These are phyloP conservation scores for Microbotryomycetes sp. DNA, from an alignment of 1,284 basidiomycete genomes.

Conservation along the genomic window DNA sequence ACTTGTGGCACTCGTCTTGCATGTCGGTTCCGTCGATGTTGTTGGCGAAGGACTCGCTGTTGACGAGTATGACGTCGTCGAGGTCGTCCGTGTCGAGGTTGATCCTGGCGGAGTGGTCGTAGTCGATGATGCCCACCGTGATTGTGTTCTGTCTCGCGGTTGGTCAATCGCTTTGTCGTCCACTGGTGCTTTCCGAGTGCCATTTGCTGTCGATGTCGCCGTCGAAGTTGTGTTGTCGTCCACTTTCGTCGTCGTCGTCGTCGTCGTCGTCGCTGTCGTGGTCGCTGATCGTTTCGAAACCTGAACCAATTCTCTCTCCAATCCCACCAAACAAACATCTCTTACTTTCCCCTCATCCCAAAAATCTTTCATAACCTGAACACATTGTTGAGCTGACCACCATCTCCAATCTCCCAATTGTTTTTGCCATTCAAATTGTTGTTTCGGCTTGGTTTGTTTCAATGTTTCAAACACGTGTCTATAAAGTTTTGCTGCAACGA, in stretches of 20 bases:
- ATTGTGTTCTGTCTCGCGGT: neutral
- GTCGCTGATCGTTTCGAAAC: neutral
- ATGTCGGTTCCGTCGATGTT: neutral
- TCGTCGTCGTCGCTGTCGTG: neutral
- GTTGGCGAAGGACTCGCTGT: too few species aligned
- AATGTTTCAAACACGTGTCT: slow-evolving; percentile 6
- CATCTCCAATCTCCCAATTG: slow-evolving; percentile 21
- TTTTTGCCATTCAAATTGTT: neutral
- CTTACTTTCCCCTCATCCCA: slow-evolving; percentile 22
- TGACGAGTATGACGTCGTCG: too few species aligned
- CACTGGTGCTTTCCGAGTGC: neutral
- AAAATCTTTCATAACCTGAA: slow-evolving; percentile 3
- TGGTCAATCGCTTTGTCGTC: neutral
- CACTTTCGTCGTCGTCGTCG: neutral
- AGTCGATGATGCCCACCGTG: neutral
- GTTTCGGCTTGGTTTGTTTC: neutral
- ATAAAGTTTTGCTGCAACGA: slow-evolving; percentile 20
- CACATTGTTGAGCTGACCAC: slow-evolving; percentile 12
- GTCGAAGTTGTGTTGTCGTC: neutral
- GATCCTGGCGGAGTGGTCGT: too few species aligned
- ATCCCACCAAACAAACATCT: slow-evolving; percentile 9
- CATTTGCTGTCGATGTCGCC: neutral
- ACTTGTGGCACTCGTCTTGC: neutral
- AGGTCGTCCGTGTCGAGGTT: neutral
- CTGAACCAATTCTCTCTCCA: slow-evolving; percentile 1